These are phyloP conservation scores for Styphnolobium japonicum DNA, from an alignment of 306 rosid species.

Conservation along the genomic window DNA sequence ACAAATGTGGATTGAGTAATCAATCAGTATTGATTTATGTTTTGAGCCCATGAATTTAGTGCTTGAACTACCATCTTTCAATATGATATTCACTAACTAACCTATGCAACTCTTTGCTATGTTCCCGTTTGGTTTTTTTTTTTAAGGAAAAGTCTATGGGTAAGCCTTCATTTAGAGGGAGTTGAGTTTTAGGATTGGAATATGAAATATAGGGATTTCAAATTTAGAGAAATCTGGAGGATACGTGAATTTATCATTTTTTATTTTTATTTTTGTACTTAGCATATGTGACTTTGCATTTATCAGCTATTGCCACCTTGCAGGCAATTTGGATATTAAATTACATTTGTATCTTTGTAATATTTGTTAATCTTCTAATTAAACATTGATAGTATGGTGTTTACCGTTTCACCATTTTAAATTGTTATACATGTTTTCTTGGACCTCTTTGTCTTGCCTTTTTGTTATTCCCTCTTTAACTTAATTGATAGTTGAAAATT, in stretches of 20 bases:
- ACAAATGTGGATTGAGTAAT: background rate
- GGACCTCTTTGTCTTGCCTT: slow-evolving; percentile 4
- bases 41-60: background rate
- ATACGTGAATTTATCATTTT: background rate
- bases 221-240: background rate
- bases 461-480: background rate
- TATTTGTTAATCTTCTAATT: background rate
- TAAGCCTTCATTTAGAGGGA: background rate
- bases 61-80: background rate
- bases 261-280: background rate
- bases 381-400: background rate
- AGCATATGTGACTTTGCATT: background rate
- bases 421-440: background rate
- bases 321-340: background rate
- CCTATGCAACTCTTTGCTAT: background rate
- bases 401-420: background rate
- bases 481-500: background rate
- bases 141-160: background rate
- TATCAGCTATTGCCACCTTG: background rate
- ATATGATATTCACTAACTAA: background rate
- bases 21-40: background rate
- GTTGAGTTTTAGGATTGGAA: background rate
- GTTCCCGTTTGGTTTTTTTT: background rate
- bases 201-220: background rate
- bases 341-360: background rate